A percentile compares a stretch with the other conserved stretches of the same genome.
Evolutionary conservation across 2,329 filamentous ascomycete species (phyloP).

Genomic region (Fusarium nanum): DNA sequence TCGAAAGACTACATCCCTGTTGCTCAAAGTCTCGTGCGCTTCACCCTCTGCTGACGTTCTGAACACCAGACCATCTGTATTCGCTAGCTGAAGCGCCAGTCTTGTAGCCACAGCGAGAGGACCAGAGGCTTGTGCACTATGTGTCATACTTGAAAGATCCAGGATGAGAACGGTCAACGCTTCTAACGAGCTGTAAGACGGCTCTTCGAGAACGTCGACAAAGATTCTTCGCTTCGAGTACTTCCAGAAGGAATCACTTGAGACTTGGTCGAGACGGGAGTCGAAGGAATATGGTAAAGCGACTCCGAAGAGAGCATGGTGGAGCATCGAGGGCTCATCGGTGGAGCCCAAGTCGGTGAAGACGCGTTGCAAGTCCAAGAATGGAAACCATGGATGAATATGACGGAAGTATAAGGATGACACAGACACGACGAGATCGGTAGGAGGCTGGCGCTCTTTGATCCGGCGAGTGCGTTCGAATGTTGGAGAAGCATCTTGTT

Average conservation of each 20-base stretch:
- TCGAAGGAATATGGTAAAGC: background rate
- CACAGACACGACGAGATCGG: background rate
- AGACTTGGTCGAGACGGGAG: background rate
- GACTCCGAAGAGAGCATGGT: background rate
- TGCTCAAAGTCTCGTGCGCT: background rate
- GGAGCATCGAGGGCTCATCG: background rate
- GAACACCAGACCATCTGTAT: background rate
- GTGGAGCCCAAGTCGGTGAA: background rate
- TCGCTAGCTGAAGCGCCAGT: background rate
- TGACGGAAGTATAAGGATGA: background rate
- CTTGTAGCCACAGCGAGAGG: background rate
- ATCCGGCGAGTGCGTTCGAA: background rate
- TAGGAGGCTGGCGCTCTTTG: background rate
- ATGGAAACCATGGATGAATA: constrained; percentile 6
- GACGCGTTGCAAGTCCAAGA: constrained; percentile 1
- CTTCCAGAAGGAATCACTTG: constrained; percentile 7
- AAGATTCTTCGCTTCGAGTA: constrained; percentile 1
- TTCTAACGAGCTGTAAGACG: background rate
- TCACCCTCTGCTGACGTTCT: background rate
- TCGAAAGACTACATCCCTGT: background rate
- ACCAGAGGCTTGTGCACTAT: background rate
- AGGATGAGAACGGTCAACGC: background rate
- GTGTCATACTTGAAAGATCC: background rate
- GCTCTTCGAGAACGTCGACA: background rate
- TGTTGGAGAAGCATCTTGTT: background rate